These are phyloP conservation scores for Phytophthora melonis DNA, from an alignment of 352 stramenopile genomes.

Conservation along the genomic window DNA sequence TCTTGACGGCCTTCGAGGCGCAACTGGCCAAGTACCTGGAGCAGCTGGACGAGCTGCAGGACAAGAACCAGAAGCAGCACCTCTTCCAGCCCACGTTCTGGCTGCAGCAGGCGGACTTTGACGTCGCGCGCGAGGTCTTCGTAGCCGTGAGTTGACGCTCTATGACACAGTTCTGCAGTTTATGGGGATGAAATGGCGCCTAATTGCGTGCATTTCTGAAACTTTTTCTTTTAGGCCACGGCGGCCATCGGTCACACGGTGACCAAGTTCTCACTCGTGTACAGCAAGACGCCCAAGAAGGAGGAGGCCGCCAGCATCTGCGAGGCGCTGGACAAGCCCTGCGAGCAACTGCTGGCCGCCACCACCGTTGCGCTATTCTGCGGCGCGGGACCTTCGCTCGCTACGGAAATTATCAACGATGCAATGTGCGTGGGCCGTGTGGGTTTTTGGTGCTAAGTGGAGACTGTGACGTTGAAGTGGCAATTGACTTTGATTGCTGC, in stretches of 20 bases:
- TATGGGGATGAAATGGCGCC: not conserved
- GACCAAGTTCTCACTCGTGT: slow-evolving; percentile 91
- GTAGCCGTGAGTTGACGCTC: slow-evolving; percentile 53
- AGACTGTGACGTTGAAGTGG: slow-evolving; percentile 5
- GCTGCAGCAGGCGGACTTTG: slow-evolving; percentile 80
- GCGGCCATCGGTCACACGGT: slow-evolving; percentile 80
- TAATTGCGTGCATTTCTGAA: slow-evolving; percentile 7
- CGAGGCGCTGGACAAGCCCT: slow-evolving; percentile 77
- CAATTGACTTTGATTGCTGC: not conserved
- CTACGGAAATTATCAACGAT: slow-evolving; percentile 74
- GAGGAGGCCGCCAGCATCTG: slow-evolving; percentile 82
- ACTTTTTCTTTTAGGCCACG: slow-evolving; percentile 45
- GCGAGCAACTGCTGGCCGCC: slow-evolving; percentile 79
- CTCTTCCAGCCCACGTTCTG: slow-evolving; percentile 83
- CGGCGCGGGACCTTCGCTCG: slow-evolving; percentile 78
- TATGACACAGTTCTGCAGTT: not conserved
- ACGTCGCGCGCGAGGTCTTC: slow-evolving; percentile 82
- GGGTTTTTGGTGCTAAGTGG: not conserved
- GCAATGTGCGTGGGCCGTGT: slow-evolving; percentile 56
- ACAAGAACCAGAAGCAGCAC: slow-evolving; percentile 58
- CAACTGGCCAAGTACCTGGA: slow-evolving; percentile 57
- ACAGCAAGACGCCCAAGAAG: slow-evolving; percentile 76
- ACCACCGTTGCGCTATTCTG: slow-evolving; percentile 85
- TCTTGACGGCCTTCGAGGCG: slow-evolving; percentile 68
- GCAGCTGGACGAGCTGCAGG: slow-evolving; percentile 72